phyloP scores from a whole-genome alignment of 2,329 filamentous ascomycete genomes.

The Colletotrichum lini region DNA sequence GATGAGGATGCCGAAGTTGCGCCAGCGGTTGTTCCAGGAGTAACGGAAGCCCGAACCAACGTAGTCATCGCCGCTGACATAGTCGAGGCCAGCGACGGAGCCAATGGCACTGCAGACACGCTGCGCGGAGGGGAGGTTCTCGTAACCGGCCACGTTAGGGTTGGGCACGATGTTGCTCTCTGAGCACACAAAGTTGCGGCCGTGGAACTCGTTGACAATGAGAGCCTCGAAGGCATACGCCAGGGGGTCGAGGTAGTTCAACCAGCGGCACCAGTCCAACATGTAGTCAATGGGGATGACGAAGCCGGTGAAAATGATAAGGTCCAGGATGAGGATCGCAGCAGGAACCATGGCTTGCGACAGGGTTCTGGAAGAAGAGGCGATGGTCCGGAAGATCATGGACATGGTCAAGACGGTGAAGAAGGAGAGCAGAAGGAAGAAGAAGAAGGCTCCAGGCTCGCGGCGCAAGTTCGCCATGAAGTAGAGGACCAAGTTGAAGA shows the following conservation, averaged over 20 bases:
- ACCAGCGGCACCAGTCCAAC: slow-evolving; percentile 86
- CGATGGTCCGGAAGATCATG: slow-evolving; percentile 88
- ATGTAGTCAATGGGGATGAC: slow-evolving; percentile 77
- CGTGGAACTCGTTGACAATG: slow-evolving; percentile 86
- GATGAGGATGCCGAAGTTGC: slow-evolving; percentile 79
- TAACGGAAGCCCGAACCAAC: slow-evolving; percentile 70
- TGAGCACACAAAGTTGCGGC: slow-evolving; percentile 69
- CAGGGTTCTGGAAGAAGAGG: slow-evolving; percentile 79
- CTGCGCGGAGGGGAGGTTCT: slow-evolving; percentile 53
- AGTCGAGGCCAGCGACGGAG: slow-evolving; percentile 64
- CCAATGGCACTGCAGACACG: slow-evolving; percentile 73
- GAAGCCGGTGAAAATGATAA: slow-evolving; percentile 81
- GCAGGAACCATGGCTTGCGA: slow-evolving; percentile 75
- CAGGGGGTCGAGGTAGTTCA: slow-evolving; percentile 85
- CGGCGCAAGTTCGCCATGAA: slow-evolving; percentile 89
- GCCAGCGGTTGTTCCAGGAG: slow-evolving; percentile 73
- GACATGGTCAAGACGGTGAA: slow-evolving; percentile 83
- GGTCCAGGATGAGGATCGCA: slow-evolving; percentile 73
- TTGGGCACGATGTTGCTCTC: slow-evolving; percentile 60
- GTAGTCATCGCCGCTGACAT: slow-evolving; percentile 72
- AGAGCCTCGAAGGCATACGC: slow-evolving; percentile 85
- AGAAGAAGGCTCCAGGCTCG: slow-evolving; percentile 84
- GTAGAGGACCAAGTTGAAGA: slow-evolving; percentile 86
- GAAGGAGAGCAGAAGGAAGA: slow-evolving; percentile 85
- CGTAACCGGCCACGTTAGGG: slow-evolving; percentile 50